Evolutionary conservation across 352 stramenopile species (phyloP), one percentile per base, ranked within the genome.

Genomic region (Globisporangium recalcitrans): DNA sequence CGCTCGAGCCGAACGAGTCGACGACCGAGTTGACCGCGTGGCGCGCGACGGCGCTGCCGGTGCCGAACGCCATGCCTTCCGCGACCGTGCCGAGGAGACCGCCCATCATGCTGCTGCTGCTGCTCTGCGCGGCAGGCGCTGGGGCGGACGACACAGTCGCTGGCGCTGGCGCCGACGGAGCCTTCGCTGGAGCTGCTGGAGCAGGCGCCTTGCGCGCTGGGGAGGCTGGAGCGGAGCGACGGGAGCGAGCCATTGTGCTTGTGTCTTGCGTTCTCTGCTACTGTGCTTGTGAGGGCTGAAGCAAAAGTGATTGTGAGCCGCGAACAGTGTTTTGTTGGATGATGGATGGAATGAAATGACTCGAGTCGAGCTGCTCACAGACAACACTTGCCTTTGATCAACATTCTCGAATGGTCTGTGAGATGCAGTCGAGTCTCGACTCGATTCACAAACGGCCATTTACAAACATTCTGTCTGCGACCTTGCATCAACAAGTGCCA

Each of bases 51-150:
- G 95, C 92, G 27, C 85, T 98, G 69, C 96, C 96, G 14, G 93
- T 98, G 67, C 96, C 96, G 71, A 98, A 99, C 6, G 95, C 95
- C 82, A 98, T 98, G 60, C 96, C 96, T 66, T 98, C 91, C 0
- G 88, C 93, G 69, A 99, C 97, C 19, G 94, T 98, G 60, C 88
- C 93, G 52, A 96, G 77, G 58, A 98, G 91, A 16, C 95, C 94
- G 24, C 86, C 81, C 54, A 98, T 88, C 79, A 98, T 97, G 29
- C 60, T 70, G 66, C 58, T 77, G 44, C 62, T 64, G 32, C 32
- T 38, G 64, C 54, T 52, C 67, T 42, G 76, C 64, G 64, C 73
- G 16, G 71, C 65, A 29, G 71, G 72, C 2, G 68, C 67, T 1
- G 78, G 53, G 1, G 77, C 69, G 10, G 69, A 61, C 29, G 67